phyloP scores from a whole-genome alignment of 1,139 yeast species.

The Blastobotrys aristatus region DNA sequence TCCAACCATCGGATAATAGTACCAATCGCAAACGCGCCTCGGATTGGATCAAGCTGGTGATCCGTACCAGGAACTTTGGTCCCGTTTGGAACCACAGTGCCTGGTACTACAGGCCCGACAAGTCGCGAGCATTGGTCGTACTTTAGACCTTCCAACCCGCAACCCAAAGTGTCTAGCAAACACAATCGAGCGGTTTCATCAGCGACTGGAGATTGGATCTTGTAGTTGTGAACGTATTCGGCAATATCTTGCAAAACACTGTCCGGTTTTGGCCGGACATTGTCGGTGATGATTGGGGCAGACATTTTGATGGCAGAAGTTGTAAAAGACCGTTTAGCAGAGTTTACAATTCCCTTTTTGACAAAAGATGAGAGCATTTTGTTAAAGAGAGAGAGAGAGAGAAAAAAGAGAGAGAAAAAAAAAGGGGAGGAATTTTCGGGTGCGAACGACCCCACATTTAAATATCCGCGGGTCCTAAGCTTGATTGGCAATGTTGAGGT shows the following conservation, averaged over 20 bases:
- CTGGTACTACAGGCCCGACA: constrained; percentile 53
- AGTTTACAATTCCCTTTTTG: constrained; percentile 1
- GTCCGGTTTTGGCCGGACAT: constrained; percentile 47
- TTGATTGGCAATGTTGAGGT: no score
- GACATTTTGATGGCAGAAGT: constrained; percentile 19
- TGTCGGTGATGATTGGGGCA: constrained; percentile 38
- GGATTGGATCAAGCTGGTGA: constrained; percentile 48
- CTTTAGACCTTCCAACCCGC: constrained; percentile 56
- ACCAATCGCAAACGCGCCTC: constrained; percentile 55
- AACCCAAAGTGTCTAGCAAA: constrained; percentile 52
- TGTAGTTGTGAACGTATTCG: constrained; percentile 45
- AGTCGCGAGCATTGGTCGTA: constrained; percentile 46
- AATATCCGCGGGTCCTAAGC: no score
- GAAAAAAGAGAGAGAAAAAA: not conserved
- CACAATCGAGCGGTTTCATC: constrained; percentile 51
- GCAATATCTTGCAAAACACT: constrained; percentile 47
- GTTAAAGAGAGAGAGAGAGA: not conserved
- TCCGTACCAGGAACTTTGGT: constrained; percentile 50
- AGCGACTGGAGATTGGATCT: constrained; percentile 45
- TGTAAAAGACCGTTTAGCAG: constrained; percentile 8
- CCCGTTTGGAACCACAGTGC: constrained; percentile 50
- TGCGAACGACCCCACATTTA: constrained; percentile 7
- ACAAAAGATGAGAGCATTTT: not conserved
- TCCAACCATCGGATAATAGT: constrained; percentile 56
- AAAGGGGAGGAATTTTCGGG: not conserved